phyloP scores from a whole-genome alignment of 306 rosid species.

The Dryas alaskensis region DNA sequence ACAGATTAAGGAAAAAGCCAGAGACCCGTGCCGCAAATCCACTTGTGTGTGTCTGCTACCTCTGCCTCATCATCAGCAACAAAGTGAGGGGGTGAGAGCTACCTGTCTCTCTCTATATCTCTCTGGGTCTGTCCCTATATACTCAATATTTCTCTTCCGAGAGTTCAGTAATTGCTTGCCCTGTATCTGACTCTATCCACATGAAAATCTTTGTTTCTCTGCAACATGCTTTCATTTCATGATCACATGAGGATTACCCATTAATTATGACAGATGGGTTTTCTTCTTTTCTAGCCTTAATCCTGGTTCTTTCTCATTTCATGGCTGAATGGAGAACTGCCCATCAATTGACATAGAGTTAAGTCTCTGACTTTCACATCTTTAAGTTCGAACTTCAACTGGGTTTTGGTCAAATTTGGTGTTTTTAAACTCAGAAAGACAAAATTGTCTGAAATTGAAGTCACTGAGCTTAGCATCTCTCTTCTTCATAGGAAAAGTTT shows the following conservation, averaged over 20 bases:
- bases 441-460: not conserved
- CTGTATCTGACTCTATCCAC: slow-evolving; percentile 3
- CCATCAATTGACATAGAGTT: not conserved
- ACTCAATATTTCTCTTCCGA: not conserved
- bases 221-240: slow-evolving; percentile 21
- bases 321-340: slow-evolving; percentile 11
- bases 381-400: slow-evolving; percentile 6
- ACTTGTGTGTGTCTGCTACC: not conserved
- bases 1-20: slow-evolving; percentile 24
- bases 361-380: slow-evolving; percentile 12
- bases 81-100: slow-evolving; percentile 23
- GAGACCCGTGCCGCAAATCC: slow-evolving; percentile 22
- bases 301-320: not conserved
- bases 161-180: not conserved
- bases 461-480: not conserved
- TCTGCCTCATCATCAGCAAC: not conserved
- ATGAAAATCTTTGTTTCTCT: not conserved
- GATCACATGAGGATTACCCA: slow-evolving; percentile 7
- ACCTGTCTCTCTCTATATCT: not conserved
- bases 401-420: not conserved
- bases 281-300: slow-evolving; percentile 6
- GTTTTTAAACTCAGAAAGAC: not conserved
- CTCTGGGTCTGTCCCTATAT: not conserved
- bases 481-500: not conserved
- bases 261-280: not conserved